Evolutionary conservation across 2,329 filamentous ascomycete genomes (phyloP).

Genomic region (Scedosporium minutisporum): DNA sequence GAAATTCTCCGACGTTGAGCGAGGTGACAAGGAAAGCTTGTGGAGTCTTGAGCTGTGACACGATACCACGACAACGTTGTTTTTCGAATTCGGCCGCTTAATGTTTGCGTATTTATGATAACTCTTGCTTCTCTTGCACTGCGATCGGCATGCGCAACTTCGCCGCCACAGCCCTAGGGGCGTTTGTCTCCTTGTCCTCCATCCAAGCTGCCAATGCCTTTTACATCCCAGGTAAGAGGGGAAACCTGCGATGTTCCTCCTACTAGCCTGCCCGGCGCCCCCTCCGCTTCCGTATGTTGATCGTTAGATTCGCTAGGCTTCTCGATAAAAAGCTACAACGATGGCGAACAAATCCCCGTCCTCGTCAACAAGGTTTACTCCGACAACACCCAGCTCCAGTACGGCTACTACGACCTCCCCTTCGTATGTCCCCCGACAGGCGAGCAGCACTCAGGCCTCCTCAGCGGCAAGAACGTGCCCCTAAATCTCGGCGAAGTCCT

Average conservation of each 20-base stretch:
- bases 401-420: slow-evolving; percentile 80
- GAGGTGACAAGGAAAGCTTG: too few species aligned
- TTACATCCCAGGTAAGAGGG: slow-evolving; percentile 66
- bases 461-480: slow-evolving; percentile 67
- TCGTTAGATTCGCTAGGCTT: slow-evolving; percentile 43
- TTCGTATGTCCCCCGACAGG: slow-evolving; percentile 78
- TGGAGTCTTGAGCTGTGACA: too few species aligned
- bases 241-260: not conserved
- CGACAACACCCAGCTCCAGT: slow-evolving; percentile 81
- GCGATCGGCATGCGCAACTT: slow-evolving; percentile 6
- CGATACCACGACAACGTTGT: not conserved
- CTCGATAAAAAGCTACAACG: slow-evolving; percentile 70
- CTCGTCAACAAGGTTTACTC: slow-evolving; percentile 89
- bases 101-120: not conserved
- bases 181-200: not conserved
- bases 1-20: too few species aligned
- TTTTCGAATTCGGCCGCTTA: not conserved
- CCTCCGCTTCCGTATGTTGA: slow-evolving; percentile 6
- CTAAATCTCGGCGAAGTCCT: slow-evolving; percentile 82
- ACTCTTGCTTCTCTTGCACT: not conserved
- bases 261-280: not conserved
- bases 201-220: slow-evolving; percentile 54
- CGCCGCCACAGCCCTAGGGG: not conserved
- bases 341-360: slow-evolving; percentile 70
- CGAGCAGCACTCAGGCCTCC: slow-evolving; percentile 49